These are phyloP conservation scores for Tephrocybe sp. DNA, from an alignment of 768 basidiomycete genomes.

Conservation along the genomic window DNA sequence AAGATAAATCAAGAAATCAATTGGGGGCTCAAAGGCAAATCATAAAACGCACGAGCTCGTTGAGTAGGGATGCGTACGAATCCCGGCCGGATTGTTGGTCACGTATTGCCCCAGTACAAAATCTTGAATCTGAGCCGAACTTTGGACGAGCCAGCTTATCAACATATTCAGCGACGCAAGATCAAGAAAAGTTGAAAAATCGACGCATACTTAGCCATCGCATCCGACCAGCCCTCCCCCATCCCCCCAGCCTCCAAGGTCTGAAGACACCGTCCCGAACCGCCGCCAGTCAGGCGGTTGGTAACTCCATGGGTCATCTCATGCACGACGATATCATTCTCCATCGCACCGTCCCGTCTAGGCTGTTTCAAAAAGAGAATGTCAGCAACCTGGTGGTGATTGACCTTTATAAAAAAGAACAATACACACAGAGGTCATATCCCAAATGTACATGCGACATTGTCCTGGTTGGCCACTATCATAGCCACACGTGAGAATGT, in stretches of 20 bases:
- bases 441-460: slow-evolving; percentile 27
- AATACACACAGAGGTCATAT: slow-evolving; percentile 10
- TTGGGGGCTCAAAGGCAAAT: too few species aligned
- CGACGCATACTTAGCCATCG: slow-evolving; percentile 30
- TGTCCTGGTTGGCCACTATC: slow-evolving; percentile 30
- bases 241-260: slow-evolving; percentile 57
- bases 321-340: slow-evolving; percentile 37
- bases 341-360: slow-evolving; percentile 51
- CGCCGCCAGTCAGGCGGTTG: slow-evolving; percentile 46
- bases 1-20: neutral
- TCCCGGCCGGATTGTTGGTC: slow-evolving; percentile 43
- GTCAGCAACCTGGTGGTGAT: neutral
- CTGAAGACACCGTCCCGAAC: slow-evolving; percentile 51
- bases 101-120: slow-evolving; percentile 45
- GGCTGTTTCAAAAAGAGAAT: slow-evolving; percentile 22
- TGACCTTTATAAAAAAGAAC: neutral
- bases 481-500: neutral
- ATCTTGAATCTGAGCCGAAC: slow-evolving; percentile 26
- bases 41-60: slow-evolving; percentile 24
- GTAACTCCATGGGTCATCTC: slow-evolving; percentile 47
- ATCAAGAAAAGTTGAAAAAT: neutral
- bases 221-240: slow-evolving; percentile 53
- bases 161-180: neutral
- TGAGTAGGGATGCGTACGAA: slow-evolving; percentile 51
- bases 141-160: slow-evolving; percentile 33